Evolutionary conservation across 139 green algal genomes (phyloP), one percentile per base, ranked within the genome.

Genomic region (Micractinium conductrix): DNA sequence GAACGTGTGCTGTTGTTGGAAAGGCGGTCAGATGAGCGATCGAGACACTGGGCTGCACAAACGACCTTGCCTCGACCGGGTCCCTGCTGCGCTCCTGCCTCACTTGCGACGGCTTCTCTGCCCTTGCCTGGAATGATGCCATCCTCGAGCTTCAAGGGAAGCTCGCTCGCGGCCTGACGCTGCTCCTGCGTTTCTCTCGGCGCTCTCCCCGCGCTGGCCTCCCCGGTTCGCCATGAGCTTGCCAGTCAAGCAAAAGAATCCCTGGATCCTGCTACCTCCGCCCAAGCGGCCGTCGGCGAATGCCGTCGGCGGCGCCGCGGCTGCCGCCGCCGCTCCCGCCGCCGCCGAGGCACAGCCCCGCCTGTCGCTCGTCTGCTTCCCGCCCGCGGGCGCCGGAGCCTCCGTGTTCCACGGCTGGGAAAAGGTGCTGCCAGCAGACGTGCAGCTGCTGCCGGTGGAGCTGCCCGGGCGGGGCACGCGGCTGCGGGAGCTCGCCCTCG

Each of bases 351-450:
- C 48, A 4, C 43, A 38, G 33, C 53, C 76, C 4, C 55, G 37
- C 21, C 37, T 82, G 2, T 73, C 58, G 19, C 38, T 82, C 4
- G 84, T 91, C 22, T 93, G 89, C 67, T 81, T 93, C 38, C 79
- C 89, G 14, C 88, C 88, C 65, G 89, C 91, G 7, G 91, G 91
- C 48, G 92, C 86, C 82, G 90, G 90, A 1, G 91, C 90, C 9
- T 91, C 70, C 65, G 73, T 85, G 7, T 94, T 88, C 63, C 86
- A 91, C 10, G 45, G 44, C 22, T 94, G 90, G 89, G 70, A 81
- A 33, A 5, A 14, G 8, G 33, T 26, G 1, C 80, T 93, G 42
- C 71, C 86, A 3, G 0, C 38, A 10, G 48, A 37, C 0, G 35
- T 85, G 26, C 45, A 85, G 88, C 84, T 94, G 37, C 48, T 94